Evolutionary conservation across 2,329 filamentous ascomycete genomes (phyloP), one percentile per base, ranked within the genome.

Genomic region (Fusarium oligoseptatum): DNA sequence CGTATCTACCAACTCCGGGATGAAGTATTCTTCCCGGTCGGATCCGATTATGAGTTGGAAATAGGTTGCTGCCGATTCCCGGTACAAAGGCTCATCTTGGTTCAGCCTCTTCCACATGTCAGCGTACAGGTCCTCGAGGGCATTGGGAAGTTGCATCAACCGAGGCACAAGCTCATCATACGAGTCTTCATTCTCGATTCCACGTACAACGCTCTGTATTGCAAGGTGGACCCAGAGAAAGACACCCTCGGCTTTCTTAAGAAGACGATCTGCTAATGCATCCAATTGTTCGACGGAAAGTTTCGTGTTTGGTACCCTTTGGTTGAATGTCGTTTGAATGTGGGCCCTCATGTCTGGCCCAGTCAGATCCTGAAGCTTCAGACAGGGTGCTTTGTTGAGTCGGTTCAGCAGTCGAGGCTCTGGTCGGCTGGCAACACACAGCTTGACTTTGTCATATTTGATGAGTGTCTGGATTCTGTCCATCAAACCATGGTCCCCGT

Each of bases 61-160:
- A n/a, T 41, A 41, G 8, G 48, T 52, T 15, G 27, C 48, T 52
- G 27, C 48, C 48, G 24, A 27, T 52, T 27, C 48, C 10, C 67
- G 39, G 15, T 69, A 66, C 10, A 66, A 27, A 4, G 48, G 10
- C 6, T 55, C n/a, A 22, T 66, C 27, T 15, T 58, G 22, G 17
- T 66, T 66, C 27, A 69, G 20, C 27, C 63, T 43, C 39, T 43
- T 43, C 67, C 67, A 69, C 63, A 69, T 63, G 7, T 66, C 58
- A 2, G 39, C 48, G 41, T 69, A 69, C 3, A 66, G 50, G 10
- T 36, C 32, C 37, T 58, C 37, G 6, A 66, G 50, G 11, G 41
- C 15, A 17, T 29, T n/a, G 9, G 63, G 63, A 27, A 62, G 67
- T 37, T 52, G n/a, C 32, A 41, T 22, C 3, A 69, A 34, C 48